Base-by-base conservation (phyloP, 2,329 filamentous ascomycete genomes). In the Spiromastix sp. region DNA sequence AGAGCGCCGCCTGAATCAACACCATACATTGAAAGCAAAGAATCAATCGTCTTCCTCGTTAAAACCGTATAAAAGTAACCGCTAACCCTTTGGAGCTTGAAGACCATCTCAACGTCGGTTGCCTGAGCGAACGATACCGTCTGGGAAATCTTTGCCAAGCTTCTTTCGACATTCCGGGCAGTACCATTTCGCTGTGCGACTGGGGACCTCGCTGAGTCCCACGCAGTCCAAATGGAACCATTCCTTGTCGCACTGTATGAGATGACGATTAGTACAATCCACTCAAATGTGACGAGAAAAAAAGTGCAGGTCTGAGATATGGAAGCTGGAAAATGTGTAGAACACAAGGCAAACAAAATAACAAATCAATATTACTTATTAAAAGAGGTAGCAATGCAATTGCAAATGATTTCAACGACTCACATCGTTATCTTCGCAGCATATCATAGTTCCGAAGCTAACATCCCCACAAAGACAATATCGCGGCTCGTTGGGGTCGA, bases 141-240 rank as follows among this genome's bases (percentile, higher is more conserved):
- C 57, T 6, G 47, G 30, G 9, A 31, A 47, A 10, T 59, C 59
- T 42, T 61, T 66, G 37, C 59, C 56, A 26, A 63, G 53, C 47
- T 65, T 71, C 47, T 68, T 64, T 29, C 68, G 57, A 47, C 76
- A 79, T 26, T 76, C 70, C 1, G 74, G 74, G 55, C 76, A 80
- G 48, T 74, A 80, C 76, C 76, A 80, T 53, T 77, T 78, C 8
- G 69, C 66, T 9, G 73, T 68, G 16, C 74, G 65, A n/a, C 67
- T 66, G 5, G 76, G 76, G 20, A 74, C 63, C 35, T 74, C 72
- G 5, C 62, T 61, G 12, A 80, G 59, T 10, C 68, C 66, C 17
- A 80, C 67, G 42, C 76, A 80, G 22, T 66, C 63, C 30, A 79
- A 65, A 48, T 80, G 76, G 51, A 80, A 80, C 76, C 76, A 80